Conservation (phyloP, 208 protist species). For the Trypanosoma rangeli region DNA sequence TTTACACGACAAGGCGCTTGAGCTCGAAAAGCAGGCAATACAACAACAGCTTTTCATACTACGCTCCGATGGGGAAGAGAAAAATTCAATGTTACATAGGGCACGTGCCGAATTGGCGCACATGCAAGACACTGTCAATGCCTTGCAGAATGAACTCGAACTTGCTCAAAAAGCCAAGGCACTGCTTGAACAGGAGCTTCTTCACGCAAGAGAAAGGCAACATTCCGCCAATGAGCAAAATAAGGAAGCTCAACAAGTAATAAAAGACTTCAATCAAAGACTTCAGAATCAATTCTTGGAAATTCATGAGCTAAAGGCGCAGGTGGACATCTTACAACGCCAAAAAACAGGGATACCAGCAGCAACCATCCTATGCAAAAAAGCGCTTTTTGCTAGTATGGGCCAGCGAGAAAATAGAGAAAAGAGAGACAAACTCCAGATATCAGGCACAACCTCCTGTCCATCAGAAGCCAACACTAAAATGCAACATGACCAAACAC, state of each 20-base stretch:
- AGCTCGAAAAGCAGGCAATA: constrained; percentile 19
- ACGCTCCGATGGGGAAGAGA: constrained; percentile 1
- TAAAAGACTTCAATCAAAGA: neutral
- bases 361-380: neutral
- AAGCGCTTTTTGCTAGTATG: too few relatives aligned
- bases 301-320: neutral
- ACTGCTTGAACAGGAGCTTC: constrained; percentile 10
- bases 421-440: neutral
- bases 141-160: constrained; percentile 8
- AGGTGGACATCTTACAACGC: neutral
- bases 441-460: neutral
- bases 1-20: neutral
- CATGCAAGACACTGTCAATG: neutral
- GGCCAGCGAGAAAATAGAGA: too few relatives aligned
- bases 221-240: constrained; percentile 9
- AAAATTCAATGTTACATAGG: neutral
- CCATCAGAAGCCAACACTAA: neutral
- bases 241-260: constrained; percentile 19
- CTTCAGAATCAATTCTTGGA: neutral
- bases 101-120: neutral
- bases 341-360: neutral
- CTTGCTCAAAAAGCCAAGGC: neutral
- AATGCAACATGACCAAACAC: neutral
- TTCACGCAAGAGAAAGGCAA: neutral
- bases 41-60: constrained; percentile 8